phyloP scores from a whole-genome alignment of 345 rosid species.

The Excoecaria agallocha region DNA sequence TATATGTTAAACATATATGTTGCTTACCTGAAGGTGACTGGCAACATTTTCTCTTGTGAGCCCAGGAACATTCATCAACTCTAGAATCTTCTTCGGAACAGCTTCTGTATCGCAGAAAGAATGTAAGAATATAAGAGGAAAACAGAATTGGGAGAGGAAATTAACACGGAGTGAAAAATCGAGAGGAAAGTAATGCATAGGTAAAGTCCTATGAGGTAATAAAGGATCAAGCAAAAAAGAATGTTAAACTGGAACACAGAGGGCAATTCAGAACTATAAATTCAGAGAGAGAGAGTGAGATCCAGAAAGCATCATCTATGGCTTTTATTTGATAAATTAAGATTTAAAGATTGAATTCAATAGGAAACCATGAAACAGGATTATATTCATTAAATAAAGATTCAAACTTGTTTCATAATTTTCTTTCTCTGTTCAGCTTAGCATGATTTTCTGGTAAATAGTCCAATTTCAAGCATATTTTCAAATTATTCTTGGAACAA shows the following conservation, averaged over 20 bases:
- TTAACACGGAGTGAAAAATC: no score
- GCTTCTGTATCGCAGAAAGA: constrained; percentile 30
- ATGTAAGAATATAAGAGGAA: constrained; percentile 1
- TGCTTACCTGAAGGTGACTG: constrained; percentile 37
- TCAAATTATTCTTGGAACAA: neutral
- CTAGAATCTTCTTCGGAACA: constrained; percentile 37
- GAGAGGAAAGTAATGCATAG: neutral
- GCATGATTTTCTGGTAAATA: no score
- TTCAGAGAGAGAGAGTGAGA: neutral
- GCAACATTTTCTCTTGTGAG: constrained; percentile 41
- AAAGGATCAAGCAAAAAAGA: neutral
- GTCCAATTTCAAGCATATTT: no score
- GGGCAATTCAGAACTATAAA: neutral
- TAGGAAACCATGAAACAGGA: neutral
- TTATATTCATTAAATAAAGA: neutral
- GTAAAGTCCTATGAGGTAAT: neutral
- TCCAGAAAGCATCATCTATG: neutral
- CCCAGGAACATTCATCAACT: constrained; percentile 37
- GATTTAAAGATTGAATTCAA: neutral
- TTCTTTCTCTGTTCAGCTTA: no score
- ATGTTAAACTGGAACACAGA: neutral
- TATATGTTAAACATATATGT: no score
- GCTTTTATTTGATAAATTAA: neutral
- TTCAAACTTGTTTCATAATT: no score
- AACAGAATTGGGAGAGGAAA: neutral